These are phyloP conservation scores for Calonectria pseudoreteaudii DNA, from an alignment of 2,329 filamentous ascomycete species.

Conservation along the genomic window DNA sequence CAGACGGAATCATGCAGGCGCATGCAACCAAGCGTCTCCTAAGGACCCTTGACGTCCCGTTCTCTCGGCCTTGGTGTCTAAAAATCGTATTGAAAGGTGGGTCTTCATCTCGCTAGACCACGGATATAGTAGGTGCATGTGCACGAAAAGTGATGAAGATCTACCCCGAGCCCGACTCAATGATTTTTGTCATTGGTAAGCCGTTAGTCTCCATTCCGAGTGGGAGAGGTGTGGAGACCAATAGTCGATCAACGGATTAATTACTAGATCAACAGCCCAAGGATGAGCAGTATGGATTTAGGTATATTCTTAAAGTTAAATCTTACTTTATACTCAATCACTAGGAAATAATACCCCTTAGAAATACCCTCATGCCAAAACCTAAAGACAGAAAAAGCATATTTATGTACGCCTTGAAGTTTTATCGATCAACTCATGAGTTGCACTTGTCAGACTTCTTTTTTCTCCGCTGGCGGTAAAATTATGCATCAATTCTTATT, in stretches of 20 bases:
- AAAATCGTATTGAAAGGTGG: not conserved
- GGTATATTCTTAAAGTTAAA: not conserved
- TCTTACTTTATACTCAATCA: not conserved
- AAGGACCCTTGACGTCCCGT: not conserved
- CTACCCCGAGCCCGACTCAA: not conserved
- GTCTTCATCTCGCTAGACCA: not conserved
- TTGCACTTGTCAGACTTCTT: not conserved
- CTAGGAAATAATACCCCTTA: not conserved
- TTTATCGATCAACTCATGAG: not conserved
- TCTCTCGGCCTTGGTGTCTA: not conserved
- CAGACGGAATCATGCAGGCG: not conserved
- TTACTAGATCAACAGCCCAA: not conserved
- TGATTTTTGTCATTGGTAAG: not conserved
- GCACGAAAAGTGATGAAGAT: not conserved
- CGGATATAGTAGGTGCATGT: not conserved
- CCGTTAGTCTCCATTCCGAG: not conserved
- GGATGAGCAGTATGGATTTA: not conserved
- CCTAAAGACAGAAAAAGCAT: not conserved
- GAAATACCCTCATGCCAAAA: not conserved
- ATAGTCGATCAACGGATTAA: not conserved
- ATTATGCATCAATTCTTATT: not conserved
- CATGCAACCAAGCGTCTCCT: not conserved
- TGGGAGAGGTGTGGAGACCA: conserved; percentile 2
- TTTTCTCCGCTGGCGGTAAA: not conserved
- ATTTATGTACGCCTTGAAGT: not conserved